Conservation (phyloP, 1,139 yeast species). For the Nakaseomyces sp. region DNA sequence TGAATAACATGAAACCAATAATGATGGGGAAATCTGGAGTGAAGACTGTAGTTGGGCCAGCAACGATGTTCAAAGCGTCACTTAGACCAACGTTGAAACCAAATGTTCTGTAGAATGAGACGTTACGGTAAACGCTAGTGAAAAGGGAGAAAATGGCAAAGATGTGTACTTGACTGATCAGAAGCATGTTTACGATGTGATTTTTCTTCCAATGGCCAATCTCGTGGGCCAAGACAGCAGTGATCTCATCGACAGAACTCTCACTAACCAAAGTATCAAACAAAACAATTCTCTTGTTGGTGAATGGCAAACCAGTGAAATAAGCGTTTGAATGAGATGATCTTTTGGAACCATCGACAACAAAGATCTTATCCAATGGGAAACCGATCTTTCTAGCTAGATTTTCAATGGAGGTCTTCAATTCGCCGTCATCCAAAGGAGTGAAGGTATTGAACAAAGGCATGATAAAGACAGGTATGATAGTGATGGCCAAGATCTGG, state of each 20-base stretch:
- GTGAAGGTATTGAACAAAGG: slow-evolving; percentile 87
- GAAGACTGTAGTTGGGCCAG: slow-evolving; percentile 19
- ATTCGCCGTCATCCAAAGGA: slow-evolving; percentile 84
- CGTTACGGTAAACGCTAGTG: slow-evolving; percentile 69
- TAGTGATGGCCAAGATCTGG: slow-evolving; percentile 63
- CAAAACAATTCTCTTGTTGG: slow-evolving; percentile 78
- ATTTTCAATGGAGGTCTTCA: slow-evolving; percentile 70
- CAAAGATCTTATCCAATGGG: slow-evolving; percentile 78
- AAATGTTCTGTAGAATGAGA: slow-evolving; percentile 66
- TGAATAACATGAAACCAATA: slow-evolving; percentile 70
- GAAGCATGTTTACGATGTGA: slow-evolving; percentile 67
- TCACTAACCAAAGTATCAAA: slow-evolving; percentile 84
- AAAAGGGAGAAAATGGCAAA: slow-evolving; percentile 61
- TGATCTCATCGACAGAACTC: slow-evolving; percentile 68
- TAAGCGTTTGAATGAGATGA: slow-evolving; percentile 95
- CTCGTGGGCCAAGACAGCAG: slow-evolving; percentile 94
- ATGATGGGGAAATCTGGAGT: slow-evolving; percentile 52
- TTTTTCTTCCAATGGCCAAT: slow-evolving; percentile 94
- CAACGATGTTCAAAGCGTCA: slow-evolving; percentile 4
- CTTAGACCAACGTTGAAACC: slow-evolving; percentile 46
- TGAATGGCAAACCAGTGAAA: slow-evolving; percentile 93
- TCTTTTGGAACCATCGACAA: slow-evolving; percentile 91
- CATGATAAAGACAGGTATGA: slow-evolving; percentile 75
- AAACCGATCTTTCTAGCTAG: slow-evolving; percentile 68
- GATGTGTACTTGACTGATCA: slow-evolving; percentile 55